phyloP scores from a whole-genome alignment of 228 moss, liverwort and hornwort genomes.

The Sphagnum fallax region DNA sequence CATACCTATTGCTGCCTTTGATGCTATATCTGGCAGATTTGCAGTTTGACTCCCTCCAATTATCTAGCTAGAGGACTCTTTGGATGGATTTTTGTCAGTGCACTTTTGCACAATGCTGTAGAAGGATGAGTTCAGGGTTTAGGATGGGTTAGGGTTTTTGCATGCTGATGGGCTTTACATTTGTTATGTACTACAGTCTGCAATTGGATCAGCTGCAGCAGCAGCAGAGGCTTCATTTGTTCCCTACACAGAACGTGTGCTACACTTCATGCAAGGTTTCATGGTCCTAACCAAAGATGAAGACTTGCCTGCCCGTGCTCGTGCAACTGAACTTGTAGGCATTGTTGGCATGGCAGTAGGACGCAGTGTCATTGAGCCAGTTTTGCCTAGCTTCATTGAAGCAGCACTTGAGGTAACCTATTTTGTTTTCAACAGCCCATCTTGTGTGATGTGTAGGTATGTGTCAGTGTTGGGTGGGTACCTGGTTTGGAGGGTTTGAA shows the following conservation, averaged over 20 bases:
- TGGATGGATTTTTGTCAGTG: no score
- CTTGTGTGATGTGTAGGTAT: not conserved
- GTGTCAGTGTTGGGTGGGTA: not conserved
- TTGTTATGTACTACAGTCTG: constrained; percentile 50
- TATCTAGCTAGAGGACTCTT: no score
- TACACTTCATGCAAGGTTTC: constrained; percentile 79
- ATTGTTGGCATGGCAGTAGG: constrained; percentile 91
- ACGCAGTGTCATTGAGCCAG: constrained; percentile 63
- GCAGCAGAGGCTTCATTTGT: constrained; percentile 83
- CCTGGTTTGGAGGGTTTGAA: no score
- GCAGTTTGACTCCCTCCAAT: no score
- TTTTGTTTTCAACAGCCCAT: not conserved
- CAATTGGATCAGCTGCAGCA: constrained; percentile 96
- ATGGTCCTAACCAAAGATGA: constrained; percentile 90
- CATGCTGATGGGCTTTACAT: no score
- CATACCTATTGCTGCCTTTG: no score
- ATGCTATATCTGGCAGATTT: no score
- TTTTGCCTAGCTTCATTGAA: constrained; percentile 88
- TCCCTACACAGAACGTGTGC: constrained; percentile 77
- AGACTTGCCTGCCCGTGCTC: constrained; percentile 77
- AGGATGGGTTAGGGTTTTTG: no score
- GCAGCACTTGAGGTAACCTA: constrained; percentile 75
- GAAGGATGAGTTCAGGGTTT: no score
- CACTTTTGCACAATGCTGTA: no score
- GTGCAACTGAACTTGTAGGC: constrained; percentile 94